A percentile compares a stretch with the other conserved stretches of the same genome.
Conservation (phyloP, 768 basidiomycete genomes). For the Termitomyces sp. region DNA sequence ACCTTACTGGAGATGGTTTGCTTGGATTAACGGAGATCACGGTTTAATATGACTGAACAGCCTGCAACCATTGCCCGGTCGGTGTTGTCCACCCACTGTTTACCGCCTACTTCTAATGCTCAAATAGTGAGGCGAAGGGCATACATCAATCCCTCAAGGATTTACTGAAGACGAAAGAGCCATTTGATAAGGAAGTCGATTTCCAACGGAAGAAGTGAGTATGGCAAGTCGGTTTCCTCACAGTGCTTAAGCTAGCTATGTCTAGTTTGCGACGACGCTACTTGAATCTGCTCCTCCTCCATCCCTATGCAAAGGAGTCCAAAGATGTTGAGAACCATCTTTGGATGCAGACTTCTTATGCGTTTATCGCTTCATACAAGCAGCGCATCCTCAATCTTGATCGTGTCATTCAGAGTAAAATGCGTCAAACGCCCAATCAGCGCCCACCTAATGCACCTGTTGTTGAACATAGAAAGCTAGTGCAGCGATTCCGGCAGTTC, state of each 20-base stretch:
- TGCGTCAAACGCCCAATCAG: conserved; percentile 35
- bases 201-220: conserved; percentile 82
- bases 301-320: conserved; percentile 67
- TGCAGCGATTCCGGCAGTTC: conserved; percentile 87
- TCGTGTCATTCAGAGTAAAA: conserved; percentile 38
- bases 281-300: conserved; percentile 59
- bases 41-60: conserved; percentile 35
- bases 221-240: conserved; percentile 2
- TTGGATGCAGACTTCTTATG: conserved; percentile 92
- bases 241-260: conserved; percentile 8
- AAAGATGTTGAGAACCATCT: conserved; percentile 78
- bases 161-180: conserved; percentile 63
- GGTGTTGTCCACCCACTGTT: conserved; percentile 14
- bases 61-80: conserved; percentile 40
- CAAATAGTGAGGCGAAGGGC: conserved; percentile 68
- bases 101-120: conserved; percentile 10
- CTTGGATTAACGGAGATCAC: conserved; percentile 17
- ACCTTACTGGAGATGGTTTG: conserved; percentile 26
- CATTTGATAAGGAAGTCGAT: conserved; percentile 85
- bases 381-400: conserved; percentile 65
- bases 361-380: conserved; percentile 80
- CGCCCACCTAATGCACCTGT: conserved; percentile 31
- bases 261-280: conserved; percentile 65
- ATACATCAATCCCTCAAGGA: conserved; percentile 73
- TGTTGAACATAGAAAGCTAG: conserved; percentile 81